Conservation (phyloP, 2,329 filamentous ascomycete genomes). For the Basipetospora sp. region DNA sequence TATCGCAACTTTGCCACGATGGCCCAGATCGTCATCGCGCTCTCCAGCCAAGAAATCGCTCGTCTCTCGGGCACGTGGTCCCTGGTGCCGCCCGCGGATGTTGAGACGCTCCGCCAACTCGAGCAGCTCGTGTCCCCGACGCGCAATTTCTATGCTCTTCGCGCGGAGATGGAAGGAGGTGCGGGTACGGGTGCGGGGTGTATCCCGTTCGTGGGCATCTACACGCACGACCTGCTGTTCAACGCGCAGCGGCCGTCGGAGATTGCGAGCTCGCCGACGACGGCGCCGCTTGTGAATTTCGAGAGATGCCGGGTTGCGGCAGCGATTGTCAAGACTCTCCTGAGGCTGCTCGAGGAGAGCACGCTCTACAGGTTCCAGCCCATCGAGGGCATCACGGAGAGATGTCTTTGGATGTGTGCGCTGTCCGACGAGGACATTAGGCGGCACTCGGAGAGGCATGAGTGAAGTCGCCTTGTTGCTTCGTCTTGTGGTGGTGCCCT, state of each 20-base stretch:
- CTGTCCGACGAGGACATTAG: slow-evolving; percentile 62
- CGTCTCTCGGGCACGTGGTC: slow-evolving; percentile 58
- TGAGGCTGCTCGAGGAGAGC: slow-evolving; percentile 66
- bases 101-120: slow-evolving; percentile 51
- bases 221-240: slow-evolving; percentile 71
- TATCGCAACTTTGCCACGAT: slow-evolving; percentile 75
- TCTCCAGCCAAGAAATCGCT: slow-evolving; percentile 58
- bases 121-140: slow-evolving; percentile 62
- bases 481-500: no score
- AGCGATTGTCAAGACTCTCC: slow-evolving; percentile 61
- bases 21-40: slow-evolving; percentile 64
- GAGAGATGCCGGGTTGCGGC: slow-evolving; percentile 66
- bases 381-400: slow-evolving; percentile 61
- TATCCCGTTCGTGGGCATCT: slow-evolving; percentile 71
- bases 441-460: slow-evolving; percentile 33
- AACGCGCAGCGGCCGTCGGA: slow-evolving; percentile 66
- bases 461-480: no score
- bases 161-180: slow-evolving; percentile 63
- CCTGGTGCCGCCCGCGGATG: slow-evolving; percentile 50
- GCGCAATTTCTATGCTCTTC: slow-evolving; percentile 62
- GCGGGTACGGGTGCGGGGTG: slow-evolving; percentile 47
- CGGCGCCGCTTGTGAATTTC: slow-evolving; percentile 65
- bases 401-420: slow-evolving; percentile 75
- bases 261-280: slow-evolving; percentile 51
- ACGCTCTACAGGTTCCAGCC: slow-evolving; percentile 59